Percentiles rank a stretch among this genome's conserved stretches.
Conservation (phyloP, 768 basidiomycete genomes). For the Boletus insuetus region DNA sequence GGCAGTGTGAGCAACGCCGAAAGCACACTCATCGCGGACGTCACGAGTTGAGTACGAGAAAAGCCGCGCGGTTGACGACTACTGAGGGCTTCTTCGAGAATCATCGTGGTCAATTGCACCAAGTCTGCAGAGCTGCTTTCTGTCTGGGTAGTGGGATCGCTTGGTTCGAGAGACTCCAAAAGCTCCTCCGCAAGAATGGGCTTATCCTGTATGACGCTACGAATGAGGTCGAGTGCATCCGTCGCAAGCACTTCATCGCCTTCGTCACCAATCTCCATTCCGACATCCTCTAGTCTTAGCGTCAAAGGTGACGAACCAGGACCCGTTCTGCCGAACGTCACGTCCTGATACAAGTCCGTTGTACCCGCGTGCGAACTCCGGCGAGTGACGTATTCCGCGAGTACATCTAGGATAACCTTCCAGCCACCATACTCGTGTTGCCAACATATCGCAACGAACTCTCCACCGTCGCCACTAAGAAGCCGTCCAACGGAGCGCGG, state of each 20-base stretch:
- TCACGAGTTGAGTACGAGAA: slow-evolving; percentile 63
- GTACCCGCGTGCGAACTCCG: slow-evolving; percentile 43
- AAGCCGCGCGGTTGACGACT: slow-evolving; percentile 44
- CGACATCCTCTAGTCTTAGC: slow-evolving; percentile 63
- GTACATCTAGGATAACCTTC: slow-evolving; percentile 78
- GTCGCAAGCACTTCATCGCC: slow-evolving; percentile 67
- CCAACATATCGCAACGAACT: slow-evolving; percentile 71
- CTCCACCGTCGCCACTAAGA: slow-evolving; percentile 68
- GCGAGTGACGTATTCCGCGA: slow-evolving; percentile 71
- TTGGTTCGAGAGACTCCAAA: slow-evolving; percentile 59
- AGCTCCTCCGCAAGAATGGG: slow-evolving; percentile 60
- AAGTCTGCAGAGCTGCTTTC: slow-evolving; percentile 64
- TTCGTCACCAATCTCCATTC: slow-evolving; percentile 61
- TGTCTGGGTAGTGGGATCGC: slow-evolving; percentile 35
- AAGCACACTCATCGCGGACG: slow-evolving; percentile 79
- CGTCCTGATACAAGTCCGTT: slow-evolving; percentile 46
- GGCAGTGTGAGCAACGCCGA: slow-evolving; percentile 73
- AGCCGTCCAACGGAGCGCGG: slow-evolving; percentile 65
- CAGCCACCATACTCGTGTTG: slow-evolving; percentile 81
- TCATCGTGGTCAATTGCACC: slow-evolving; percentile 76
- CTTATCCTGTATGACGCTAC: slow-evolving; percentile 72
- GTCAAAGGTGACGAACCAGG: slow-evolving; percentile 37
- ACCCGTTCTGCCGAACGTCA: slow-evolving; percentile 49
- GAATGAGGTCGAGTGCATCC: slow-evolving; percentile 75
- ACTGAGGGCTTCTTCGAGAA: slow-evolving; percentile 73